Base-by-base conservation (phyloP, 2,329 filamentous ascomycete species). In the Cladobotryum protrusum region DNA sequence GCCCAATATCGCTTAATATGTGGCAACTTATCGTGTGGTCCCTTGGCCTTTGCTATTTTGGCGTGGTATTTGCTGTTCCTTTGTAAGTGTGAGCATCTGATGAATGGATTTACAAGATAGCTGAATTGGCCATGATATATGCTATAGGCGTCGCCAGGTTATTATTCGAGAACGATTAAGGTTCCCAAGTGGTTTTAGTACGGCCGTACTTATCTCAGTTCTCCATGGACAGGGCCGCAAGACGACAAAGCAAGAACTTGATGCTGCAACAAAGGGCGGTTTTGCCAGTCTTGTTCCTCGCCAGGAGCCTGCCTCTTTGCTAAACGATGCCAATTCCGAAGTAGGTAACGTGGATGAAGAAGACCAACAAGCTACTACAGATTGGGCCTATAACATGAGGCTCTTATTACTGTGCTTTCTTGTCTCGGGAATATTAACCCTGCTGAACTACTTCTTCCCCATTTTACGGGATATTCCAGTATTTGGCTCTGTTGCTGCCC, bases 171-270 rank as follows among this genome's bases (percentile, higher is more conserved):
- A 99, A 71, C 87, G 91, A 64, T 71, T 99, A 51, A 93, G 88
- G 63, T 99, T 99, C 59, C 93, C 93, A 0, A 95, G 89, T 60
- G 93, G 93, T 1, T 97, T 95, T 49, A 95, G 93, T 44, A 97
- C 93, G 2, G 93, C 93, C 0, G 78, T 97, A 17, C 85, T 99
- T 73, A 96, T 99, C 56, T 83, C 84, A 3, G 89, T 97, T 2
- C 72, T 99, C 11, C 92, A 97, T 67, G 89, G 89, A 3, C 65
- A 72, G 49, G 69, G 67, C 15, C 54, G 63, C 34, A 63, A 62
- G 36, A 62, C 63, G 4, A 61, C 61, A 17, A 62, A 63, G 43
- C 59, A 64, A 35, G 61, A 67, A 43, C 59, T 69, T 7, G 67
- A 69, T 39, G 60, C 59, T 9, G 64, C 66, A 19, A 63, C 65